Evolutionary conservation across 1,284 basidiomycete species (phyloP), one percentile per base, ranked within the genome.

Genomic region (Rhizopogon hawkerae): DNA sequence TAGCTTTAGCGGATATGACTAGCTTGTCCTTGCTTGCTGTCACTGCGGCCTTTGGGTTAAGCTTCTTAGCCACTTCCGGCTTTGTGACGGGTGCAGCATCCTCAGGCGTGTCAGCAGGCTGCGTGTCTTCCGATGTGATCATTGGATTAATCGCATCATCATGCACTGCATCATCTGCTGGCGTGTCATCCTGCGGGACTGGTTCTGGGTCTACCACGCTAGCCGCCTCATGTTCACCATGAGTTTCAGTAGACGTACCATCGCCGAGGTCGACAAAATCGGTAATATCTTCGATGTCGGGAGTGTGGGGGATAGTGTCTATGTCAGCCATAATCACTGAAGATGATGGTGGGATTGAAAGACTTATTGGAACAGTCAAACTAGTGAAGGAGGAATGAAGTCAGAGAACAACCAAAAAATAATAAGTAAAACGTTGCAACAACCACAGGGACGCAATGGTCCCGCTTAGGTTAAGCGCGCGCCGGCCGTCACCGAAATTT

Each of bases 151-250:
- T 48, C 39, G 46, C 56, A 16, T 46, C 46, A 51, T 58, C 60
- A 35, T 55, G 54, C 45, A 52, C 44, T 38, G 56, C 61, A 43
- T 60, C 56, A 16, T 52, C 58, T 41, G 57, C 57, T 54, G 59
- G 58, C 45, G 60, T 54, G 23, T 61, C 57, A 35, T 61, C 63
- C 31, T 62, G 61, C 52, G 58, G 46, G 41, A 35, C 52, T 45
- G 52, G 54, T 51, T 60, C 61, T 47, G 61, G 62, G 54, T 69
- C 64, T 51, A 60, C 63, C 58, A 62, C 64, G 66, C 67, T 68
- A 66, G 61, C 63, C 45, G 60, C 76, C 75, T 77, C 78, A 66
- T 81, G 76, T 68, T 74, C 72, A 59, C 61, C 72, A 66, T 72
- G 72, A 69, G 65, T 44, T 38, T 61, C 57, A 38, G 56, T 52